Conservation (phyloP, 768 basidiomycete genomes). For the Phylloporus sp. region DNA sequence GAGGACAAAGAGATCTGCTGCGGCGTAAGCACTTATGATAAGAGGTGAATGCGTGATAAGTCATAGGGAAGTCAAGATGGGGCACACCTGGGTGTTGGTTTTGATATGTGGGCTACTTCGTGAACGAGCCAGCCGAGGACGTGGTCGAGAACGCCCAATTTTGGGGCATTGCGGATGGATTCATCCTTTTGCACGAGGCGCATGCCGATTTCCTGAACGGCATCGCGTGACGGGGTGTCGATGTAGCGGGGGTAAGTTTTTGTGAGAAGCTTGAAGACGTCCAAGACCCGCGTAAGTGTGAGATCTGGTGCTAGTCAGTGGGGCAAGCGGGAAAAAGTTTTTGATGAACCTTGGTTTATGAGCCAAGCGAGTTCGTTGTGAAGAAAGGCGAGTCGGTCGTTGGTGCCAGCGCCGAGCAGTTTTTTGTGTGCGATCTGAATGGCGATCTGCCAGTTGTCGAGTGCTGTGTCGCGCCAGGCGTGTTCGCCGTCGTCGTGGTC, state of each 20-base stretch:
- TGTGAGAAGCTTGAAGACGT: constrained; percentile 70
- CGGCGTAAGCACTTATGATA: constrained; percentile 47
- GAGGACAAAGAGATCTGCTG: constrained; percentile 63
- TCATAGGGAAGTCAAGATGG: neutral
- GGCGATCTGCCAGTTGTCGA: constrained; percentile 53
- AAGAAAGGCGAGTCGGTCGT: constrained; percentile 53
- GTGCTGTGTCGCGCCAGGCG: constrained; percentile 53
- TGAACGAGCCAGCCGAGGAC: constrained; percentile 72
- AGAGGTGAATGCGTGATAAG: neutral
- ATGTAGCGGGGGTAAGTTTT: constrained; percentile 77
- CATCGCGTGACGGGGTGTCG: constrained; percentile 65
- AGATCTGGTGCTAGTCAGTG: constrained; percentile 45
- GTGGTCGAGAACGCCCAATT: constrained; percentile 62
- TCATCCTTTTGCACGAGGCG: constrained; percentile 65
- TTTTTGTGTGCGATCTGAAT: constrained; percentile 49
- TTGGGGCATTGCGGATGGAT: constrained; percentile 37
- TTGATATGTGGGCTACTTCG: constrained; percentile 59
- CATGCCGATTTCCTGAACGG: constrained; percentile 64
- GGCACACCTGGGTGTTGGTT: constrained; percentile 54
- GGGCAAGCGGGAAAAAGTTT: neutral
- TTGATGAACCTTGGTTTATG: constrained; percentile 50
- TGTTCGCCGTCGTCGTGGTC: constrained; percentile 29
- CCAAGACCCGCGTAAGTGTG: constrained; percentile 54
- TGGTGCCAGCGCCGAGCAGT: constrained; percentile 53
- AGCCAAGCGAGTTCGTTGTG: constrained; percentile 58